These are phyloP conservation scores for Diplodia seriata DNA, from an alignment of 2,329 filamentous ascomycete species.

Conservation along the genomic window DNA sequence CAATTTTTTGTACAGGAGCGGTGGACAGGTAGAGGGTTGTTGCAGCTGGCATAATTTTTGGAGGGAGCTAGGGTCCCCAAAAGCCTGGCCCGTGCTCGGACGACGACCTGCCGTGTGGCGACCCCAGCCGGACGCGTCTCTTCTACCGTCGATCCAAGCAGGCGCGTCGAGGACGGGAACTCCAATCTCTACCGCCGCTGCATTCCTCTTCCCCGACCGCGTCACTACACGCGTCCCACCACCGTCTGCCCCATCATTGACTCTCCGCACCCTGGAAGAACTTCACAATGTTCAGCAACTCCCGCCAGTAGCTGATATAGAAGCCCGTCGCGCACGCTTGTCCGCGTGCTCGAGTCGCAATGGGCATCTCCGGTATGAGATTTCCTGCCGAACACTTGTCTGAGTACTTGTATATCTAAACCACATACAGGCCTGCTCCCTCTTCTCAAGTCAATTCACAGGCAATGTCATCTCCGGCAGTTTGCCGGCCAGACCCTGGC, in stretches of 20 bases:
- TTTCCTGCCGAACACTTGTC: background rate
- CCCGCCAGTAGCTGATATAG: constrained; percentile 16
- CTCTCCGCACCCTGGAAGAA: background rate
- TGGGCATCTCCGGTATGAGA: constrained; percentile 51
- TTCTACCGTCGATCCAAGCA: constrained; percentile 4
- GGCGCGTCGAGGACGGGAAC: constrained; percentile 25
- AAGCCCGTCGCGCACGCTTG: constrained; percentile 4
- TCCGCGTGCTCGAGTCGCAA: constrained; percentile 36
- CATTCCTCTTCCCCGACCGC: constrained; percentile 19
- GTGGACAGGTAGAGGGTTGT: background rate
- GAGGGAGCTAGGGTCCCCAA: constrained; percentile 2
- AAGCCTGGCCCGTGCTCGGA: background rate
- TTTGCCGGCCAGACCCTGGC: constrained; percentile 87
- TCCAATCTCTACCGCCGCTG: constrained; percentile 10
- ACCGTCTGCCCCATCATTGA: background rate
- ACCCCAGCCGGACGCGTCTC: constrained; percentile 15
- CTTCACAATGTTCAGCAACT: constrained; percentile 10
- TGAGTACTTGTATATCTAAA: constrained; percentile 36
- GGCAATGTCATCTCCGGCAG: constrained; percentile 83
- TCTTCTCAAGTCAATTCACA: constrained; percentile 95
- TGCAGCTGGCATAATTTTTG: constrained; percentile 21
- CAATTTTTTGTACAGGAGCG: background rate
- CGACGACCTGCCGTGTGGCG: constrained; percentile 2
- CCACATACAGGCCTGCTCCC: constrained; percentile 76
- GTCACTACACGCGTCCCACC: constrained; percentile 17